Evolutionary conservation across 495 filamentous ascomycete species (phyloP).

Genomic region (Aspergillus carlsbadensis): DNA sequence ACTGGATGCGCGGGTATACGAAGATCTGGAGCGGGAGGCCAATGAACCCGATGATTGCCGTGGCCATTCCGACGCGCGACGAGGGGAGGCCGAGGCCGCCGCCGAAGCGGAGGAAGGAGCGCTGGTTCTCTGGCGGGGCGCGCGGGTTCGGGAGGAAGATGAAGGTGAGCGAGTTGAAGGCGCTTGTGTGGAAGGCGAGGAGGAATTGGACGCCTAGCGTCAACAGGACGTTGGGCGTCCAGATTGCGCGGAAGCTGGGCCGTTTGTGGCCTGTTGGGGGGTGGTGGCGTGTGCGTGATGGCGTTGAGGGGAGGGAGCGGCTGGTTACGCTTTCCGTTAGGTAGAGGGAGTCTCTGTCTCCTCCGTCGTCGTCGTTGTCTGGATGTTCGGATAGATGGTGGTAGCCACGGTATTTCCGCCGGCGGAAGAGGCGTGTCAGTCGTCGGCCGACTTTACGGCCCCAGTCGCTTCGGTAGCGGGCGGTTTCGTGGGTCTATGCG

Average conservation of each 20-base stretch:
- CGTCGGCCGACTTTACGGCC: constrained; percentile 48
- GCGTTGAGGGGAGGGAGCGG: constrained; percentile 31
- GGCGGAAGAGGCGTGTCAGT: constrained; percentile 33
- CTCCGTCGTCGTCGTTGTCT: constrained; percentile 18
- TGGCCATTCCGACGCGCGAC: constrained; percentile 64
- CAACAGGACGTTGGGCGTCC: constrained; percentile 59
- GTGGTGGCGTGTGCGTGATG: constrained; percentile 19
- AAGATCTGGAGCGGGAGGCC: constrained; percentile 70
- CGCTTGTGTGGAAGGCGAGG: constrained; percentile 70
- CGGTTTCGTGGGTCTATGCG: constrained; percentile 48
- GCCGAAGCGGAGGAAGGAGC: constrained; percentile 60
- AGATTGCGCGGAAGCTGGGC: constrained; percentile 57
- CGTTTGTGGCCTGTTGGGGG: constrained; percentile 26
- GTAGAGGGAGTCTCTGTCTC: constrained; percentile 21
- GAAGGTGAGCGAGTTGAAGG: constrained; percentile 74
- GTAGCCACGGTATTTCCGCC: constrained; percentile 27
- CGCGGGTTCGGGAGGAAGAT: constrained; percentile 69
- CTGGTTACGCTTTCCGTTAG: constrained; percentile 28
- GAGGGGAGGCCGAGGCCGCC: constrained; percentile 73
- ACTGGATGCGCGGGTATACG: constrained; percentile 63
- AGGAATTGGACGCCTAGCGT: constrained; percentile 65
- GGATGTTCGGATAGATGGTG: constrained; percentile 26
- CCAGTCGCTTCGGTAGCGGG: constrained; percentile 46
- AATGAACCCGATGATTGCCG: constrained; percentile 66
- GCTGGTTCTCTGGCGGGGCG: constrained; percentile 44